Conservation (phyloP, 2,329 filamentous ascomycete genomes). For the Ciborinia camelliae region DNA sequence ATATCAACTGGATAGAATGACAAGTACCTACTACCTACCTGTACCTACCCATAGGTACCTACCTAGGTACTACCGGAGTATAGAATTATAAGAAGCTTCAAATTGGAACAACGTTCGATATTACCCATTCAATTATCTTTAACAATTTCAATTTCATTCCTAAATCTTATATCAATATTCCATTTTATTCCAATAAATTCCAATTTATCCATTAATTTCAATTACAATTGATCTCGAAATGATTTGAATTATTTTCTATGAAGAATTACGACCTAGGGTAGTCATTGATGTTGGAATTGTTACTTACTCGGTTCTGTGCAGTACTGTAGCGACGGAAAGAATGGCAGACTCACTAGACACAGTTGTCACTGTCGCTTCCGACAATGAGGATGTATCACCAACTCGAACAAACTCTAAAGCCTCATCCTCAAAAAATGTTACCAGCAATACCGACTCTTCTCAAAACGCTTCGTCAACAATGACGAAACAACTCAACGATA, state of each 20-base stretch:
- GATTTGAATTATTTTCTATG: neutral
- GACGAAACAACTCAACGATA: slow-evolving; percentile 28
- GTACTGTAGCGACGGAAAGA: neutral
- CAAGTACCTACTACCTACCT: no score
- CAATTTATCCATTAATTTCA: neutral
- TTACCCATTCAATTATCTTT: neutral
- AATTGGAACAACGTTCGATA: neutral
- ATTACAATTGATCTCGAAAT: neutral
- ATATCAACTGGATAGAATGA: no score
- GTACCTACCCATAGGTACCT: no score
- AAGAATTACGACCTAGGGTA: no score
- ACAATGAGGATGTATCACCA: slow-evolving; percentile 22
- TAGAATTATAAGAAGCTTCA: slow-evolving; percentile 12
- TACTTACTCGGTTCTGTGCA: no score
- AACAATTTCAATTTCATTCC: neutral
- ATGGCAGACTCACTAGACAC: slow-evolving; percentile 17
- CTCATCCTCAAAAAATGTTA: slow-evolving; percentile 32
- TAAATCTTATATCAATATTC: neutral
- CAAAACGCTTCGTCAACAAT: slow-evolving; percentile 27
- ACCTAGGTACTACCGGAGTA: no score
- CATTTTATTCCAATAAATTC: neutral
- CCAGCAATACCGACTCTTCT: slow-evolving; percentile 29
- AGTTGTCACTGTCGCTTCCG: slow-evolving; percentile 28
- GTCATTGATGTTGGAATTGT: no score
- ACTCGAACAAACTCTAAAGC: slow-evolving; percentile 13